Base-by-base conservation (phyloP, 768 basidiomycete species). In the Coprinopsis strossmayeri region DNA sequence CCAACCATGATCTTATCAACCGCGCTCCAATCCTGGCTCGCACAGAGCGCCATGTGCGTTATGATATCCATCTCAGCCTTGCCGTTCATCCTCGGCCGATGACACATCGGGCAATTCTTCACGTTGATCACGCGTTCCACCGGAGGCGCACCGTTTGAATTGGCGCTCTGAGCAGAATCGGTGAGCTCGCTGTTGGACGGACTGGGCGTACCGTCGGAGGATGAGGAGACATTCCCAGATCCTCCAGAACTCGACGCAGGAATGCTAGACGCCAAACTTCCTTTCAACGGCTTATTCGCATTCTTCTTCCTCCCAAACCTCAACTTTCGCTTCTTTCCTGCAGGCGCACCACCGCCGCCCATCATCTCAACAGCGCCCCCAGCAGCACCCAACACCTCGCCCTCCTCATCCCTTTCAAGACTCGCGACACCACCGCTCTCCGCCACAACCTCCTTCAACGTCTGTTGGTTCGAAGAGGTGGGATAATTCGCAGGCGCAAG, bases 41-140 rank as follows among this genome's bases (percentile, higher is more conserved):
- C 93, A 58, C 95, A 99, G 9, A 98, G 81, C 1, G 93, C 96
- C n/a, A 99, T 67, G 64, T 99, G 95, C 20, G 96, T 97, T 45
- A 99, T 73, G 58, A 98, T 96, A 61, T 96, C 94, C 58, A 92
- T 73, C 65, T 97, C 96, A 0, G 83, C 90, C 63, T 92, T 92
- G 46, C 80, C 77, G 64, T 79, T 87, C 57, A 98, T 59, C 37
- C 93, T 71, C 2, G 91, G 87, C 10, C 91, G 81, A 61, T 92
- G 93, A 61, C 95, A 99, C 37, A 99, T 64, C 0, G 95, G 95
- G 61, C 95, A 99, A 48, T 81, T 87, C 73, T 87, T 88, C 56
- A 99, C 82, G 61, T 97, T 97, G 71, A 98, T 94, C 24, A 99
- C 83, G 4, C 92, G 79, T 64, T 98, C 91, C 43, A 84, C 68